Evolutionary conservation across 2,329 filamentous ascomycete species (phyloP).

Genomic region (Trichothecium sympodiale): DNA sequence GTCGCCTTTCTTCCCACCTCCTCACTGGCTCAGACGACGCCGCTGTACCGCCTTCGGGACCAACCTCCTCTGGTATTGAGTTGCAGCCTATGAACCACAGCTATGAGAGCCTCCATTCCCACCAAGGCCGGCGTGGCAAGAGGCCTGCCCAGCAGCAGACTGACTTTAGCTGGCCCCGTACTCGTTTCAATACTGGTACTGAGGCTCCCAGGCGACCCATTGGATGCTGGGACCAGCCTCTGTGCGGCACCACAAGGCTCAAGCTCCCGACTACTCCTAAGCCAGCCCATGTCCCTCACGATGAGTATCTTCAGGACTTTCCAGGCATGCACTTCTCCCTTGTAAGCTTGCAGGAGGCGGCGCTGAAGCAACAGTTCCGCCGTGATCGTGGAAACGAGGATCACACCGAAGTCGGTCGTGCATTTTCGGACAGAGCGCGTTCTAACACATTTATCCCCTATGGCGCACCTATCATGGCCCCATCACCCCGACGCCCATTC

Average conservation of each 20-base stretch:
- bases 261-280: not conserved
- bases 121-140: conserved; percentile 2
- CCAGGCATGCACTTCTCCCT: conserved; percentile 22
- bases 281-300: conserved; percentile 10
- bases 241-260: conserved; percentile 7
- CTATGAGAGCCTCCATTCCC: conserved; percentile 20
- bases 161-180: conserved; percentile 15
- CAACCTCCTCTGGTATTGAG: conserved; percentile 6
- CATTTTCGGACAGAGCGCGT: conserved; percentile 16
- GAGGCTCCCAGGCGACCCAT: conserved; percentile 11
- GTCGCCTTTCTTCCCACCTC: conserved; percentile 16
- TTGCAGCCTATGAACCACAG: conserved; percentile 14
- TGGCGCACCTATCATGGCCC: too few relatives aligned
- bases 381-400: conserved; percentile 24
- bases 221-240: conserved; percentile 13
- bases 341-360: conserved; percentile 25
- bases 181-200: conserved; percentile 12
- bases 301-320: conserved; percentile 12
- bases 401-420: conserved; percentile 18
- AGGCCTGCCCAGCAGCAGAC: not conserved
- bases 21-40: conserved; percentile 4
- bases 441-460: too few relatives aligned
- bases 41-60: not conserved
- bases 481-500: too few relatives aligned
- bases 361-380: conserved; percentile 19